These are phyloP conservation scores for Leishmania arabica DNA, from an alignment of 208 protist genomes.

Conservation along the genomic window DNA sequence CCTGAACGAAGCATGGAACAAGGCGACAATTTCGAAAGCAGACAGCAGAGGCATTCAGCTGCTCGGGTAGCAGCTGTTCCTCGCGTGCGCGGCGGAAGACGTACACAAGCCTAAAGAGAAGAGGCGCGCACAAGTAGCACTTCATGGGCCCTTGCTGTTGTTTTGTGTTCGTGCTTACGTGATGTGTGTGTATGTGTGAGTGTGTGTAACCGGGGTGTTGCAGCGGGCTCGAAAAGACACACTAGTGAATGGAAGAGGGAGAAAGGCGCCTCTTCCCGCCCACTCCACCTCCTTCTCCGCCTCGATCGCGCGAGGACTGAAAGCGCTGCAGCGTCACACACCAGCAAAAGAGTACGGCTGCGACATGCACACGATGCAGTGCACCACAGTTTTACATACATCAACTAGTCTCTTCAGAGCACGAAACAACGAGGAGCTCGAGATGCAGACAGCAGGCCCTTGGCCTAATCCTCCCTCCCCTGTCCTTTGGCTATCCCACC, in stretches of 20 bases:
- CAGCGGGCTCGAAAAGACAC: background rate
- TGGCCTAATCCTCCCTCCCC: background rate
- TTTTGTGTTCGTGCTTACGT: background rate
- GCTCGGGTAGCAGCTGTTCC: background rate
- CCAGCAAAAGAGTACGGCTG: background rate
- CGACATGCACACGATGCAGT: background rate
- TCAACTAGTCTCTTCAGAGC: background rate
- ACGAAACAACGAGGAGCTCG: constrained; percentile 1
- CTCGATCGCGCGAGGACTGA: background rate
- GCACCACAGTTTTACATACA: background rate
- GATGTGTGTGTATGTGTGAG: background rate
- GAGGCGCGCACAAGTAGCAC: background rate
- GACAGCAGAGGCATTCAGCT: background rate
- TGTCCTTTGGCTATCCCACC: background rate
- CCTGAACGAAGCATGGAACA: background rate
- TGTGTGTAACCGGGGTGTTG: background rate
- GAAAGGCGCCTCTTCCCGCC: background rate
- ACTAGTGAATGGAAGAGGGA: background rate
- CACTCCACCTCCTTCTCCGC: background rate
- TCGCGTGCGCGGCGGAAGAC: background rate
- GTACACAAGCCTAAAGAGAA: background rate
- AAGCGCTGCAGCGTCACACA: background rate
- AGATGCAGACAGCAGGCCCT: background rate
- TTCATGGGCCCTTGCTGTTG: background rate
- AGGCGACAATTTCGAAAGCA: background rate